These are phyloP conservation scores for Penicillium paneum DNA, from an alignment of 2,329 filamentous ascomycete genomes.

Conservation along the genomic window DNA sequence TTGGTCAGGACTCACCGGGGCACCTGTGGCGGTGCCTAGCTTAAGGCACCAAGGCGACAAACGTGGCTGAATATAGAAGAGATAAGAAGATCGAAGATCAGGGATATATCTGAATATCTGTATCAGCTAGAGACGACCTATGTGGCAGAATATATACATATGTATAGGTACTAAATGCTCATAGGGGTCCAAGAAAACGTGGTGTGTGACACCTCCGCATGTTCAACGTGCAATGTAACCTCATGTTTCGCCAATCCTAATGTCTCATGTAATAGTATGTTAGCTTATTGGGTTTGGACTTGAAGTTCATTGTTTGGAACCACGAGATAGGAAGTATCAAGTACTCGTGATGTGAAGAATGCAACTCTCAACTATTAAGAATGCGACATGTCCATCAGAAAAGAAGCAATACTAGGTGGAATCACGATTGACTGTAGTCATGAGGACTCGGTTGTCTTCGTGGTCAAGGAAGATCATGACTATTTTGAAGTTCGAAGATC, in stretches of 20 bases:
- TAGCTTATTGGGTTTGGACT: not conserved
- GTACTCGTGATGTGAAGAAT: constrained; percentile 2
- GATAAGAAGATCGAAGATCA: not conserved
- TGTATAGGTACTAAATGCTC: not conserved
- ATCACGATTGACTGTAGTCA: not conserved
- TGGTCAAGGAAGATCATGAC: not conserved
- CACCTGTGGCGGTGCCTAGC: constrained; percentile 11
- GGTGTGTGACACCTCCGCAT: constrained; percentile 20
- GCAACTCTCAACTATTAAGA: not conserved
- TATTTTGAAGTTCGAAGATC: not conserved
- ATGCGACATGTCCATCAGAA: not conserved
- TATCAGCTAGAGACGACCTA: not conserved
- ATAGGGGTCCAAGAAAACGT: not conserved
- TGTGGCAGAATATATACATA: not conserved
- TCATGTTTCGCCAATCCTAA: not conserved
- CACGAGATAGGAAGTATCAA: not conserved
- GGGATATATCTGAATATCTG: not conserved
- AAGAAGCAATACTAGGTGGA: not conserved
- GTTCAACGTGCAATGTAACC: constrained; percentile 11
- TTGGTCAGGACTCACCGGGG: constrained; percentile 12
- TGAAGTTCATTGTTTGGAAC: not conserved
- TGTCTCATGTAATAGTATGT: not conserved
- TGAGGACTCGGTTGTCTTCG: not conserved
- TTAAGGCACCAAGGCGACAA: not conserved
- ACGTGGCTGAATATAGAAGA: not conserved